Base-by-base conservation (phyloP, 2,329 filamentous ascomycete genomes). In the Cercospora sp. region DNA sequence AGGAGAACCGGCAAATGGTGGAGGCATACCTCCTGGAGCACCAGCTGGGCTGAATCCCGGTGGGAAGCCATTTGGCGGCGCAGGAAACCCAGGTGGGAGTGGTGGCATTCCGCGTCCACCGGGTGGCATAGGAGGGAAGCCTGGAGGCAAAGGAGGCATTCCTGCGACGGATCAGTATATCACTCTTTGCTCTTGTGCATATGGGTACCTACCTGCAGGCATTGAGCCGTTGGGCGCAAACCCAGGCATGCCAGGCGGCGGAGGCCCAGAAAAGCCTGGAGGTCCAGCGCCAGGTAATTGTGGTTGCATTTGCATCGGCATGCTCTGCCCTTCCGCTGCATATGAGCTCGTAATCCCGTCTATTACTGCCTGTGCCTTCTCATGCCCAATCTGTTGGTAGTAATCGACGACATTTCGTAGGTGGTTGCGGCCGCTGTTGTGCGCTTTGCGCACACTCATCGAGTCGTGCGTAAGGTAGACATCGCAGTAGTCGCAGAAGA, bases 381-480 rank as follows among this genome's bases (percentile, higher is more conserved):
- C 95, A 81, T 97, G 94, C 59, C 94, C 95, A 80, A 99, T 98
- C 84, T 98, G 93, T 83, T 98, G 94, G 81, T 99, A 99, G 83
- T 99, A 99, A 79, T 97, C 94, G 75, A 97, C 91, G 31, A 99
- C 95, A 81, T 99, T 99, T 77, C 95, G 92, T 71, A 99, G 84
- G 79, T 99, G 95, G 83, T 99, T 99, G 76, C 94, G 89, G 70
- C 95, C 95, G 79, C 89, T 91, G 85, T 99, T 99, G 83, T 99
- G 95, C 60, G 95, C 95, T 84, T 98, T 98, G 76, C 95, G 94
- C 82, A 99, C 95, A 83, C 93, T 97, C 94, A 98, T 98, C 57
- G 93, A 97, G 86, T 99, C 95, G 87, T 99, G 95, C 74, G 95
- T 99, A 76, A 99, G 91, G 87, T 99, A 99, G 81, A 99, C 95